Conservation (phyloP, 164 flowering plant genomes). For the Brasenia schreberi region DNA sequence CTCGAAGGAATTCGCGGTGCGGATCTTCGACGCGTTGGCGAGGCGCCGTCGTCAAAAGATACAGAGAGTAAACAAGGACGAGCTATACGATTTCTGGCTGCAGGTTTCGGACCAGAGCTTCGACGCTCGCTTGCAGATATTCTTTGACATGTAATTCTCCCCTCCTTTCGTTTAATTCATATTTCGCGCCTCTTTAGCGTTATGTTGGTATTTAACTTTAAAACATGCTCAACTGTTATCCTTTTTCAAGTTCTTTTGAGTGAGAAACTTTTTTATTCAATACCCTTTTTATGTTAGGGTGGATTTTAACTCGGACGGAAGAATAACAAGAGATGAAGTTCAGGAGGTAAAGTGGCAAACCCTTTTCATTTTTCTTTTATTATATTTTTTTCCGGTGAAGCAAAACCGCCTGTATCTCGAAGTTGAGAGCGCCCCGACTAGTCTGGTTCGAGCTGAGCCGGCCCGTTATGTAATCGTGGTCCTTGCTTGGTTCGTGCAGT, state of each 20-base stretch:
- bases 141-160: conserved; percentile 72
- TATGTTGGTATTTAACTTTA: too few species aligned
- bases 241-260: background rate
- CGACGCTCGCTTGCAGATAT: conserved; percentile 93
- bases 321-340: conserved; percentile 79
- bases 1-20: conserved; percentile 82
- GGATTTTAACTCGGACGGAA: conserved; percentile 88
- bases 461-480: too few species aligned
- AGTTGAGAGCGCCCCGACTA: too few species aligned
- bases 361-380: too few species aligned
- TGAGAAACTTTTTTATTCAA: too few species aligned
- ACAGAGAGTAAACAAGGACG: conserved; percentile 48
- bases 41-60: conserved; percentile 47
- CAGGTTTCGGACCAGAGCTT: conserved; percentile 88
- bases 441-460: too few species aligned
- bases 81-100: conserved; percentile 79
- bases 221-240: too few species aligned
- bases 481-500: conserved; percentile 38
- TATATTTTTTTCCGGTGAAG: too few species aligned
- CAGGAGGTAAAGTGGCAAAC: conserved; percentile 86
- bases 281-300: conserved; percentile 59
- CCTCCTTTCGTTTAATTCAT: too few species aligned
- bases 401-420: too few species aligned
- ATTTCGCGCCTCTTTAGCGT: too few species aligned
- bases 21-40: conserved; percentile 77